A percentile compares a stretch with the other conserved stretches of the same genome.
These are phyloP conservation scores for Trichoderma asperelloides DNA, from an alignment of 495 filamentous ascomycete species.

Conservation along the genomic window DNA sequence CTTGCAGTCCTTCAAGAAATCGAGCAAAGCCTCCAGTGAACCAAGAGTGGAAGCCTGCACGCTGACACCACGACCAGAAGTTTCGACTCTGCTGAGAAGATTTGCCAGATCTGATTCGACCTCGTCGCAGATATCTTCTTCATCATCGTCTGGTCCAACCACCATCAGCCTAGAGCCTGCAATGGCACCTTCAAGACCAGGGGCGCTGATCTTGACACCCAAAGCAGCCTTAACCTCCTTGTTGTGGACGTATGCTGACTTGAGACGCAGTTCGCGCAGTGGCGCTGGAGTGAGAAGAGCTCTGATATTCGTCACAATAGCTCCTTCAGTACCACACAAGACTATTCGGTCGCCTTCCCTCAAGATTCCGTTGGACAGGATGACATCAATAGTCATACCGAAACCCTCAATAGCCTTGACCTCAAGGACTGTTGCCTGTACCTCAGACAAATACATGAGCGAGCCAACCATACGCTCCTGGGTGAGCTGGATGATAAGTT, in stretches of 20 bases:
- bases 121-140: slow-evolving; percentile 92
- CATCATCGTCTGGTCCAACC: slow-evolving; percentile 89
- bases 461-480: slow-evolving; percentile 97
- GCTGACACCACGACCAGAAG: slow-evolving; percentile 83
- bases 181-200: slow-evolving; percentile 92
- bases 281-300: slow-evolving; percentile 93
- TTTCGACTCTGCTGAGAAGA: slow-evolving; percentile 81
- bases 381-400: slow-evolving; percentile 97
- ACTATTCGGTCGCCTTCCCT: slow-evolving; percentile 92
- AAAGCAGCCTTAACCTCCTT: slow-evolving; percentile 97
- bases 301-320: slow-evolving; percentile 90
- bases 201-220: slow-evolving; percentile 97
- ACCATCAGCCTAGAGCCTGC: slow-evolving; percentile 92
- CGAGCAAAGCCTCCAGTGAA: slow-evolving; percentile 90
- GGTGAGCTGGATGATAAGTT: slow-evolving; percentile 81
- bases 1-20: slow-evolving; percentile 89
- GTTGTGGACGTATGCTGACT: slow-evolving; percentile 92
- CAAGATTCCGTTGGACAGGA: slow-evolving; percentile 92
- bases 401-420: slow-evolving; percentile 99
- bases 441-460: slow-evolving; percentile 96
- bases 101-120: slow-evolving; percentile 92
- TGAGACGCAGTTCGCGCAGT: slow-evolving; percentile 89
- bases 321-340: slow-evolving; percentile 87
- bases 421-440: slow-evolving; percentile 96
- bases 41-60: slow-evolving; percentile 97